Evolutionary conservation across 768 basidiomycete species (phyloP), one percentile per base, ranked within the genome.

Genomic region (Auricularia heimuer): DNA sequence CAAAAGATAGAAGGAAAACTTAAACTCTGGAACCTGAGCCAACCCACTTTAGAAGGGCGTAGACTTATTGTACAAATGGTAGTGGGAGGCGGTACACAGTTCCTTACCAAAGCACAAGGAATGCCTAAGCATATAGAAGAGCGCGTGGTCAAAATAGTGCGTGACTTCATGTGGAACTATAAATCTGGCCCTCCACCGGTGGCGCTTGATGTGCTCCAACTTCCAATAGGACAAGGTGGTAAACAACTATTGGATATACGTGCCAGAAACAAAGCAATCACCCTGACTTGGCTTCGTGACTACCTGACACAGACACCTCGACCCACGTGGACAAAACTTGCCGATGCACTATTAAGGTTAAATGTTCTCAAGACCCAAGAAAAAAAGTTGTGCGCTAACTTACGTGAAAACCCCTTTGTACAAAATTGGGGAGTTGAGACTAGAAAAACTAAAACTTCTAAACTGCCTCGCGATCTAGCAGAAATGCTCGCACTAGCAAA

Each of bases 11-110:
- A 51, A 21, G 18, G 16, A 11, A 16, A 14, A 10, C 65, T 70
- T 66, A 74, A 75, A 0, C 65, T 68, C 2, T 51, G 47, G 47
- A 51, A 51, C 47, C 47, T 51, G 6, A 51, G 47, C 16, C 47
- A 51, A 51, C 47, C 47, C 6, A 51, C 47, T 12, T 16, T 51
- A 6, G 47, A 51, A 51, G 47, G 47, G 6, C 8, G 47, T 6
- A 16, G 47, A 21, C 16, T 51, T 1, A 51, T 51, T 12, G 16
- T 51, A 6, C 47, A 51, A 21, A 51, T 51, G 47, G 16, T 51
- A 6, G 47, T 51, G 4, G 47, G 47, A 51, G 47, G 47, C 8
- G 10, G 11, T 6, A 51, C 47, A 51, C 47, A 51, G 18, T 51
- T 51, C 47, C 16, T 51, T 6, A 51, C 47, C 16, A 51, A 51